Base-by-base conservation (phyloP, 352 stramenopile species). In the Pythium folliculosum region DNA sequence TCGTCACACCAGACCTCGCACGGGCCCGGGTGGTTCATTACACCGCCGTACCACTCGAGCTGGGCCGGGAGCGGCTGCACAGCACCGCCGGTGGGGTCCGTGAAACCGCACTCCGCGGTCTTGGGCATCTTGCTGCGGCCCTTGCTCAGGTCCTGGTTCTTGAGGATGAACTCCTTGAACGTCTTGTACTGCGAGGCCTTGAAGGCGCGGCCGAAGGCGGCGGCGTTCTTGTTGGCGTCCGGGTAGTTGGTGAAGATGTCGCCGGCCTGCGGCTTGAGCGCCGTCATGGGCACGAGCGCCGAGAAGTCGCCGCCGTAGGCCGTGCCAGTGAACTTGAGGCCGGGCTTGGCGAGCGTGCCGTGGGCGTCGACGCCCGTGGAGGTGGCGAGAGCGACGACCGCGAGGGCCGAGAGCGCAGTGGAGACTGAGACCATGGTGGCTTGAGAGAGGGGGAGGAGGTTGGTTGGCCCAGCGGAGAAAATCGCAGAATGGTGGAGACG, bases 1-100 rank as follows among this genome's bases (percentile, higher is more conserved):
- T 76, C 58, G 63, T 78, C 72, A 58, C 75, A 82, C 72, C 70
- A 84, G 56, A 60, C 61, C 61, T 86, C 75, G 32, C 77, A 87
- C n/a, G 77, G 77, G 0, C 78, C 78, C 21, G 53, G 47, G 67
- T 87, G 78, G 25, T 62, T 61, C 30, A 65, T 45, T 6, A 72
- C 65, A 43, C 82, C 78, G 6, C 72, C 77, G 27, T 72, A 75
- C 62, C 69, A 87, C 56, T 76, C 76, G 22, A 84, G 58, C 25
- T 73, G 73, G 55, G 75, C 66, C 47, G 74, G 72, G 21, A 80
- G 54, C 22, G 70, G 57, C 27, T 54, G 40, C 5, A 67, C 48
- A 3, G 48, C 4, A 63, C 59, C 60, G 73, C 38, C 63, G 71
- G 38, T 80, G 55, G 77, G 77, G 50, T 76, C 69, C 2, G 75